Base-by-base conservation (phyloP, 345 rosid species). In the Camelina neglecta region DNA sequence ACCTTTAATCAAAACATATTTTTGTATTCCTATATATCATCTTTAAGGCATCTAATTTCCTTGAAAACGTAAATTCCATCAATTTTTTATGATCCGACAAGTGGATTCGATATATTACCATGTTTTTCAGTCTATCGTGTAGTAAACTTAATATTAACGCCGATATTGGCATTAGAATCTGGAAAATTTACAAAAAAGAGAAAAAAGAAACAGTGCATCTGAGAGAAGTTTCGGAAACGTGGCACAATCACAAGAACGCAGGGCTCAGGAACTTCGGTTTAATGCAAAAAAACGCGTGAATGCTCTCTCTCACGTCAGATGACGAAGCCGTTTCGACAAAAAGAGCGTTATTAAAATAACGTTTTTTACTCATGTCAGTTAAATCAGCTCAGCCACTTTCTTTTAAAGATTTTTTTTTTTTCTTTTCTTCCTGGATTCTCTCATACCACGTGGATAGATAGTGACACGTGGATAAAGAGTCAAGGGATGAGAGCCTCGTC, bases 211-310 rank as follows among this genome's bases (percentile, higher is more conserved):
- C 74, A 65, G 81, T 77, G 58, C 69, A 59, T 71, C 20, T 64
- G 71, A 47, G 29, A 66, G 42, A 24, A 7, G 4, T 2, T 5
- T 6, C 3, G 8, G 5, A 56, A 48, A 72, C 69, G 77, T 72
- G 70, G 77, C 69, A 33, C 26, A 72, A 60, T 78, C 81, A 60
- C 81, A 70, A 51, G 77, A 65, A 78, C 65, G 81, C 77, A 74
- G 69, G 81, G 74, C 74, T 67, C 10, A 60, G 69, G 53, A 78
- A 59, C 78, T 78, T 74, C 70, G 78, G 53, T 73, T 51, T 60
- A 60, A 60, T 72, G 59, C 2, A 12, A 16, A 44, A 26, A 3
- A 26, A 66, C 69, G 74, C 73, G 78, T 78, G 77, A 41, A 26
- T 4, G 29, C 29, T 26, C 4, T 26, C 11, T 7, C 10, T 65